A percentile compares a stretch with the other conserved stretches of the same genome.
Evolutionary conservation across 2,329 filamentous ascomycete genomes (phyloP).

Genomic region (Xylaria sp.): DNA sequence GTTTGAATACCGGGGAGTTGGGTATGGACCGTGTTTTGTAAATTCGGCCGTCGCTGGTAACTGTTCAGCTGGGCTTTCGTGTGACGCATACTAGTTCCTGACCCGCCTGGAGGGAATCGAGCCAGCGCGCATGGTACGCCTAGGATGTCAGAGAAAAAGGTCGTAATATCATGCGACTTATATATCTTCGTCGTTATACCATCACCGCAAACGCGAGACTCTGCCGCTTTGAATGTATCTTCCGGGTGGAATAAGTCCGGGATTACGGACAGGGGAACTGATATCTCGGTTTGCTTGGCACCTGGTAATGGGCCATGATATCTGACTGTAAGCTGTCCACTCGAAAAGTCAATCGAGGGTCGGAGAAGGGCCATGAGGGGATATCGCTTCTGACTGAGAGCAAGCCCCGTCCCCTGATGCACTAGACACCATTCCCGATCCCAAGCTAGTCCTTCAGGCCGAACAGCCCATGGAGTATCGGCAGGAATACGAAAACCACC

Average conservation of each 20-base stretch:
- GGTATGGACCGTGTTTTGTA: slow-evolving; percentile 41
- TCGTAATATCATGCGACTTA: slow-evolving; percentile 56
- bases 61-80: slow-evolving; percentile 66
- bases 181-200: slow-evolving; percentile 67
- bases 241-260: slow-evolving; percentile 49
- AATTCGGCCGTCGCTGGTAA: slow-evolving; percentile 39
- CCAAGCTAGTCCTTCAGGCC: slow-evolving; percentile 80
- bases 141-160: slow-evolving; percentile 72
- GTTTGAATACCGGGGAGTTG: slow-evolving; percentile 51
- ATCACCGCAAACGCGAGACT: slow-evolving; percentile 79
- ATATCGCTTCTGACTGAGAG: slow-evolving; percentile 82
- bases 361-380: slow-evolving; percentile 81
- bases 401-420: slow-evolving; percentile 76
- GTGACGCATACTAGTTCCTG: slow-evolving; percentile 56
- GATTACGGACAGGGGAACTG: slow-evolving; percentile 62
- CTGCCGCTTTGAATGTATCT: slow-evolving; percentile 36
- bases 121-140: slow-evolving; percentile 78
- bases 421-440: slow-evolving; percentile 96
- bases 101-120: slow-evolving; percentile 67
- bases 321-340: slow-evolving; percentile 58
- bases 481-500: slow-evolving; percentile 67
- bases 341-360: slow-evolving; percentile 66
- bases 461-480: slow-evolving; percentile 66
- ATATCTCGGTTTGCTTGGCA: slow-evolving; percentile 34
- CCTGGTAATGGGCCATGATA: slow-evolving; percentile 36